Evolutionary conservation across 192 early-diverging fungal genomes (phyloP).

Genomic region (Backusella psychrophila): DNA sequence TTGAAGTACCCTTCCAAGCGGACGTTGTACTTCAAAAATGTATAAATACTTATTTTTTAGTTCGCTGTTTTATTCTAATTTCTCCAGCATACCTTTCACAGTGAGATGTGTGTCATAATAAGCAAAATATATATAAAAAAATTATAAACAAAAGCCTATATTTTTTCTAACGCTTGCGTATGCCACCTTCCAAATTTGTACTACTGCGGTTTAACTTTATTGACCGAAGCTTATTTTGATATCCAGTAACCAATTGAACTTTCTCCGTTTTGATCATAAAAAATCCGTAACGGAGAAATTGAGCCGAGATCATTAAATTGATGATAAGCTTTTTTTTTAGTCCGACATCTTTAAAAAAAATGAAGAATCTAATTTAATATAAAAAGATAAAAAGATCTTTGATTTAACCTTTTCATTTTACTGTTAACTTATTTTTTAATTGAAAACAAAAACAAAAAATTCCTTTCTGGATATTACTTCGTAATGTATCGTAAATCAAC

Average conservation of each 20-base stretch:
- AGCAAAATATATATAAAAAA: no score
- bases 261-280: not conserved
- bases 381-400: not conserved
- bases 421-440: not conserved
- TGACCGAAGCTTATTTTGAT: not conserved
- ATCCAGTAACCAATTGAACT: not conserved
- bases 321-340: not conserved
- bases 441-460: not conserved
- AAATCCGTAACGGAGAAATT: not conserved
- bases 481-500: not conserved
- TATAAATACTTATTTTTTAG: no score
- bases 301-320: not conserved
- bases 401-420: not conserved
- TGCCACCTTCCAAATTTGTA: not conserved
- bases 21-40: no score
- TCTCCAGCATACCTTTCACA: no score
- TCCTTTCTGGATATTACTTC: not conserved
- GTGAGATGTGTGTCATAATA: no score
- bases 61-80: no score
- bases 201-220: not conserved
- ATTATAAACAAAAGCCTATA: not conserved
- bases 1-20: no score
- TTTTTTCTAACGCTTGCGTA: not conserved
- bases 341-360: not conserved
- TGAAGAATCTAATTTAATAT: not conserved